Evolutionary conservation across 331 rosid genomes (phyloP).

Genomic region (Stylosanthes scabra): DNA sequence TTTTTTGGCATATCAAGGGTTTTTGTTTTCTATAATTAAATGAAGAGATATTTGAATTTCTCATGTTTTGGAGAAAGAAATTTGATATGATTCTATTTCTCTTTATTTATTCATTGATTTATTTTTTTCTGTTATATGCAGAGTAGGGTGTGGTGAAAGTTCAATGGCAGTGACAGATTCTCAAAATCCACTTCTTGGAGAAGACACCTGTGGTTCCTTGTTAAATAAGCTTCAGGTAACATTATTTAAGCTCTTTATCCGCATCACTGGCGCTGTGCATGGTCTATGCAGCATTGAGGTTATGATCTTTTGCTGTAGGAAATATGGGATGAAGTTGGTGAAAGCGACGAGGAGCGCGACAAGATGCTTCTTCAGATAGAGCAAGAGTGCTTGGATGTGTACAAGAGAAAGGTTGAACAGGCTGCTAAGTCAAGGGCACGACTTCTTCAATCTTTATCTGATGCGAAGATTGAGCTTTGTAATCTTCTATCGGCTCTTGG

Average conservation of each 20-base stretch:
- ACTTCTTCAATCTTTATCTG: slow-evolving; percentile 80
- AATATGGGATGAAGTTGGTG: slow-evolving; percentile 76
- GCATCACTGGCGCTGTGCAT: slow-evolving; percentile 19
- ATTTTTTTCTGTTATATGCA: slow-evolving; percentile 23
- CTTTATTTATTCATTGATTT: too few relatives aligned
- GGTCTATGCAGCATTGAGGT: slow-evolving; percentile 20
- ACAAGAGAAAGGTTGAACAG: slow-evolving; percentile 87
- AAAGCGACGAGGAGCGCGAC: slow-evolving; percentile 85
- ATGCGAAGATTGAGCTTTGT: slow-evolving; percentile 75
- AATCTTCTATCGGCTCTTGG: slow-evolving; percentile 84
- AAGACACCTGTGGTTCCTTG: slow-evolving; percentile 75
- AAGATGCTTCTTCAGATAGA: slow-evolving; percentile 92
- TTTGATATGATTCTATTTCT: slow-evolving; percentile 16
- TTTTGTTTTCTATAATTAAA: not conserved
- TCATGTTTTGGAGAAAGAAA: not conserved
- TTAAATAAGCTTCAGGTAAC: slow-evolving; percentile 83
- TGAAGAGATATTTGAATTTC: slow-evolving; percentile 1
- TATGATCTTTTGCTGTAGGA: slow-evolving; percentile 40
- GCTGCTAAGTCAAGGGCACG: slow-evolving; percentile 89
- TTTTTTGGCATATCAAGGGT: not conserved
- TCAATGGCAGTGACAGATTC: slow-evolving; percentile 72
- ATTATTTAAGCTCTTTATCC: slow-evolving; percentile 7
- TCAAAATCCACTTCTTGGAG: slow-evolving; percentile 71
- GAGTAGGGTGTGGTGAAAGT: slow-evolving; percentile 42
- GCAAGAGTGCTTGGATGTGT: slow-evolving; percentile 91